A percentile compares a stretch with the other conserved stretches of the same genome.
phyloP scores from a whole-genome alignment of 805 yeast genomes.

The Hanseniaspora valbyensis region DNA sequence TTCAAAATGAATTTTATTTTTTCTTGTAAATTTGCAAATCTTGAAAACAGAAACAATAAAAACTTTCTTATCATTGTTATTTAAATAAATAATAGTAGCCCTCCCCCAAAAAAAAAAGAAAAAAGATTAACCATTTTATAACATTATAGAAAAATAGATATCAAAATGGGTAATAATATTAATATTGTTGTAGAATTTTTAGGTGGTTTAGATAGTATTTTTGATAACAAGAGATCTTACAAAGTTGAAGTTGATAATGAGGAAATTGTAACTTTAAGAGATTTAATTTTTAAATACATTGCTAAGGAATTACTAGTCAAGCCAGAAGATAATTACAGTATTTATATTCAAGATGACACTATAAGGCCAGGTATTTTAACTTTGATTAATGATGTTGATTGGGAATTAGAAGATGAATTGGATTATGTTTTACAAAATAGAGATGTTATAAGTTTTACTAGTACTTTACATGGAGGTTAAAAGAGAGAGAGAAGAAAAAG shows the following conservation, averaged over 20 bases:
- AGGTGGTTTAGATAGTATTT: slow-evolving; percentile 80
- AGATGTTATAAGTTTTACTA: slow-evolving; percentile 76
- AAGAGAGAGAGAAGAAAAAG: background rate
- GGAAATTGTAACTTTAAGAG: slow-evolving; percentile 28
- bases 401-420: slow-evolving; percentile 91
- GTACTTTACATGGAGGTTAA: slow-evolving; percentile 89
- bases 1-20: too few species aligned
- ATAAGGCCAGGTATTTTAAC: slow-evolving; percentile 89
- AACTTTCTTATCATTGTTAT: too few species aligned
- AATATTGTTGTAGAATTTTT: slow-evolving; percentile 32
- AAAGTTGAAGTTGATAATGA: slow-evolving; percentile 37
- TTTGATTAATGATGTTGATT: slow-evolving; percentile 84
- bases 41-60: too few species aligned
- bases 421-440: slow-evolving; percentile 63
- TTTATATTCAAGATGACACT: slow-evolving; percentile 70
- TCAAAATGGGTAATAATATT: background rate
- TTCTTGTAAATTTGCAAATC: too few species aligned
- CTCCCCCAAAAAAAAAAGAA: background rate
- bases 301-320: slow-evolving; percentile 40
- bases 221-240: slow-evolving; percentile 46
- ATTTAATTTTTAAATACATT: slow-evolving; percentile 44
- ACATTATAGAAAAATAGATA: background rate
- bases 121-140: background rate
- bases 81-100: too few species aligned
- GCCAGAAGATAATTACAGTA: slow-evolving; percentile 52